Percentiles rank a stretch among this genome's conserved stretches.
phyloP scores from a whole-genome alignment of 176 grass and related monocot species.

The Saccharum officinarum region DNA sequence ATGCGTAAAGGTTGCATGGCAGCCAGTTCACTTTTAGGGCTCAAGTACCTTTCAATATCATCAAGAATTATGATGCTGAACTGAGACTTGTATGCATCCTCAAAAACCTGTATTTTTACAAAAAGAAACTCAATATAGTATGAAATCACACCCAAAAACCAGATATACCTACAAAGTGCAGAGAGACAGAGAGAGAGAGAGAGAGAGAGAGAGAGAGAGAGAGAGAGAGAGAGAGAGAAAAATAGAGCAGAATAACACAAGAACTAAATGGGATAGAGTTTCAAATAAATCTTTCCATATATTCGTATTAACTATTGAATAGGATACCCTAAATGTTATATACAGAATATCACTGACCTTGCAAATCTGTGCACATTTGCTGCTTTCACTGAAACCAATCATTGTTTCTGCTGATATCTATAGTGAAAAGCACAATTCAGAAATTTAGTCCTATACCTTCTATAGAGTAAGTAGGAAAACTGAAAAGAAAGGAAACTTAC shows the following conservation, averaged over 20 bases:
- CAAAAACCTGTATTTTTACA: slow-evolving; percentile 76
- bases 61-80: slow-evolving; percentile 98
- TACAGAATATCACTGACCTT: slow-evolving; percentile 60
- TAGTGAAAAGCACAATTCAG: slow-evolving; percentile 24
- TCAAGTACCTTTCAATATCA: slow-evolving; percentile 74
- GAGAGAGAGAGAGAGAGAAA: background rate
- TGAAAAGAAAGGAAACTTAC: slow-evolving; percentile 61
- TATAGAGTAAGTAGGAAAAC: slow-evolving; percentile 2
- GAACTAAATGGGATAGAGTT: slow-evolving; percentile 21
- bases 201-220: background rate
- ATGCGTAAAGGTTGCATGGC: background rate
- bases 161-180: background rate
- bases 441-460: background rate
- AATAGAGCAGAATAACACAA: background rate
- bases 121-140: slow-evolving; percentile 21
- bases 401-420: slow-evolving; percentile 97
- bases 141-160: slow-evolving; percentile 6
- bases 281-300: slow-evolving; percentile 6
- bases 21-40: background rate
- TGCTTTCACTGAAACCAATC: slow-evolving; percentile 91
- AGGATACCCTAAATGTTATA: background rate
- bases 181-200: background rate
- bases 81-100: slow-evolving; percentile 99
- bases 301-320: slow-evolving; percentile 13
- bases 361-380: slow-evolving; percentile 88